A percentile compares a stretch with the other conserved stretches of the same genome.
Conservation (phyloP, 2,329 filamentous ascomycete species). For the Colletotrichum sp. region DNA sequence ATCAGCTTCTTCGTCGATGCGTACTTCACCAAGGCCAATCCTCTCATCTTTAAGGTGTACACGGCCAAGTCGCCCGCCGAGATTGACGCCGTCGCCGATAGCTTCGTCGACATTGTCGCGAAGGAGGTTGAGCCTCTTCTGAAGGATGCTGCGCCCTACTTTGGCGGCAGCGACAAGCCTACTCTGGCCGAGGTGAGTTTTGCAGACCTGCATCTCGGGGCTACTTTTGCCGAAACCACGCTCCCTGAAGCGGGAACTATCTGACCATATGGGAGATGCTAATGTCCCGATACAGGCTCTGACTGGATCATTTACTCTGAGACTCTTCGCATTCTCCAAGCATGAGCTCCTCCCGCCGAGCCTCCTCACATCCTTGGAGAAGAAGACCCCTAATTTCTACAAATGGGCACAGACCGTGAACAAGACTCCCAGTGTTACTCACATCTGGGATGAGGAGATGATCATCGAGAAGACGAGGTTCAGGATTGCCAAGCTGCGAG, state of each 20-base stretch:
- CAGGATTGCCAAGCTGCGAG: constrained; percentile 32
- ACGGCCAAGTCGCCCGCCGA: constrained; percentile 54
- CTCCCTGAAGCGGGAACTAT: not conserved
- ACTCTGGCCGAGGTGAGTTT: constrained; percentile 74
- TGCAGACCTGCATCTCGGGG: not conserved
- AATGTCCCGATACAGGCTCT: constrained; percentile 50
- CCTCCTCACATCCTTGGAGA: constrained; percentile 49
- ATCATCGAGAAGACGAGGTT: constrained; percentile 45
- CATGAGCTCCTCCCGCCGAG: constrained; percentile 55
- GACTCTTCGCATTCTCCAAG: constrained; percentile 59
- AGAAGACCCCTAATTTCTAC: constrained; percentile 67
- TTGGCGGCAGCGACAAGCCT: constrained; percentile 65
- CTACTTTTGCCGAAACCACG: not conserved
- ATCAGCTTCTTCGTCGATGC: constrained; percentile 76
- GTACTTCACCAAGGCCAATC: constrained; percentile 65
- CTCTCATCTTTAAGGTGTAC: constrained; percentile 49
- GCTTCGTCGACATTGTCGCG: constrained; percentile 58
- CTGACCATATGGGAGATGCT: not conserved
- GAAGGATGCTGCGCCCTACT: constrained; percentile 60
- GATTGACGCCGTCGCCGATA: constrained; percentile 49
- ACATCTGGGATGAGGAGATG: constrained; percentile 61
- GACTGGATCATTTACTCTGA: constrained; percentile 69
- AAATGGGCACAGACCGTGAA: constrained; percentile 68
- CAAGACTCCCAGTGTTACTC: constrained; percentile 68
- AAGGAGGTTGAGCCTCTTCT: constrained; percentile 80